phyloP scores from a whole-genome alignment of 1,284 basidiomycete species.

The Cryptococcus sp. region DNA sequence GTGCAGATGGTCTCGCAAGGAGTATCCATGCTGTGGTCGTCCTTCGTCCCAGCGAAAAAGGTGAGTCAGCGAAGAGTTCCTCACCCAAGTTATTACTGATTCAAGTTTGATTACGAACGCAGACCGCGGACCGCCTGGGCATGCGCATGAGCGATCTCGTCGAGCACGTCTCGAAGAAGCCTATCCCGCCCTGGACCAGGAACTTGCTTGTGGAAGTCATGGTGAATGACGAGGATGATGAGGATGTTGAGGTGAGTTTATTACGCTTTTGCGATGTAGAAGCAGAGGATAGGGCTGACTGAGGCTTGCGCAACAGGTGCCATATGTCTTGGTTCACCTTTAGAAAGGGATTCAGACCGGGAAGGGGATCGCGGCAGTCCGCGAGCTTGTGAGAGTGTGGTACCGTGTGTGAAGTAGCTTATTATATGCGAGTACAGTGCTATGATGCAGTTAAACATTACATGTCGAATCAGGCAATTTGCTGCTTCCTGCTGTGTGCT shows the following conservation, averaged over 20 bases:
- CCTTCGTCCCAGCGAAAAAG: slow-evolving; percentile 89
- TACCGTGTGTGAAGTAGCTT: too few relatives aligned
- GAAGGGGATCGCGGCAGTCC: too few relatives aligned
- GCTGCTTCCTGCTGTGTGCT: too few relatives aligned
- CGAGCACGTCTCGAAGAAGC: slow-evolving; percentile 91
- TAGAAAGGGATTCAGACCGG: too few relatives aligned
- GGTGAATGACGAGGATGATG: slow-evolving; percentile 84
- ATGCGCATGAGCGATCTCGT: slow-evolving; percentile 92
- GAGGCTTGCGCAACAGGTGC: too few relatives aligned
- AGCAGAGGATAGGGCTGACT: too few relatives aligned
- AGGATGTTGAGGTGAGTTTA: slow-evolving; percentile 56
- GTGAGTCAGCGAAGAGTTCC: slow-evolving; percentile 52
- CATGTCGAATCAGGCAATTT: too few relatives aligned
- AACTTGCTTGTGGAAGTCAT: slow-evolving; percentile 92
- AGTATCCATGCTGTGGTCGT: slow-evolving; percentile 97
- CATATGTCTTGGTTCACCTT: too few relatives aligned
- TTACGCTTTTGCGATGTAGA: background rate
- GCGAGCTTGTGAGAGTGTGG: too few relatives aligned
- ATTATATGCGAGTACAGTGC: too few relatives aligned
- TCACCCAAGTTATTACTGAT: background rate
- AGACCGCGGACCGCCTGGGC: slow-evolving; percentile 82
- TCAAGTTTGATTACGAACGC: background rate
- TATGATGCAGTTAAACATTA: too few relatives aligned
- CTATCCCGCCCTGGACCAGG: slow-evolving; percentile 74
- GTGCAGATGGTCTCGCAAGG: slow-evolving; percentile 96